phyloP scores from a whole-genome alignment of 345 rosid genomes.

The Fremontodendron californicum region DNA sequence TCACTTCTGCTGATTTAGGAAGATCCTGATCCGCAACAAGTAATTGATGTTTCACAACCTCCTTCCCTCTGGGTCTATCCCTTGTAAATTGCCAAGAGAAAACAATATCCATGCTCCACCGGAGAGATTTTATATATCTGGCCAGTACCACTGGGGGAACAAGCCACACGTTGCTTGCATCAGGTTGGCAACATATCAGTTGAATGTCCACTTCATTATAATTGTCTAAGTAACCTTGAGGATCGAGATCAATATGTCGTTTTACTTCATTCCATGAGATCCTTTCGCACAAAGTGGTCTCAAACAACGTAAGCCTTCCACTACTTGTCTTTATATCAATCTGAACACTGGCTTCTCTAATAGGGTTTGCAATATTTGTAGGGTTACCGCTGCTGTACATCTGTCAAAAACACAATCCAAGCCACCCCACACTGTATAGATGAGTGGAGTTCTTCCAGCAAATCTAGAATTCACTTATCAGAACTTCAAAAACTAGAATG shows the following conservation, averaged over 20 bases:
- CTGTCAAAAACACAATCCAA: constrained; percentile 33
- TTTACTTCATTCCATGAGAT: constrained; percentile 55
- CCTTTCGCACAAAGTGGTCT: constrained; percentile 85
- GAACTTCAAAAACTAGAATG: background rate
- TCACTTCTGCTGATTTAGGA: constrained; percentile 64
- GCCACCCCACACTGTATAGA: background rate
- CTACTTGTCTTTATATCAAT: constrained; percentile 69
- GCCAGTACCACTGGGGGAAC: constrained; percentile 71
- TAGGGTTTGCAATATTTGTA: constrained; percentile 92
- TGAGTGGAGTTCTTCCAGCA: constrained; percentile 8
- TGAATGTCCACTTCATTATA: constrained; percentile 83
- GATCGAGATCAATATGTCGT: constrained; percentile 50
- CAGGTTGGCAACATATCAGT: constrained; percentile 91
- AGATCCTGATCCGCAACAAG: constrained; percentile 56
- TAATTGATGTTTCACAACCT: constrained; percentile 64
- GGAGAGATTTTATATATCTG: constrained; percentile 67
- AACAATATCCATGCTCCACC: constrained; percentile 56
- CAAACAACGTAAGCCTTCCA: constrained; percentile 80
- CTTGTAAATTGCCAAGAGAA: constrained; percentile 78
- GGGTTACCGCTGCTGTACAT: constrained; percentile 99
- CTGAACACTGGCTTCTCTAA: constrained; percentile 82
- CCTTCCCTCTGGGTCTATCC: constrained; percentile 97
- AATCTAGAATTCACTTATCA: background rate
- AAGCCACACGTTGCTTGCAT: constrained; percentile 84
- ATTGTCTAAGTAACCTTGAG: constrained; percentile 58